Evolutionary conservation across 1,284 basidiomycete species (phyloP), one percentile per base, ranked within the genome.

Genomic region (Rhodotorula sp.): DNA sequence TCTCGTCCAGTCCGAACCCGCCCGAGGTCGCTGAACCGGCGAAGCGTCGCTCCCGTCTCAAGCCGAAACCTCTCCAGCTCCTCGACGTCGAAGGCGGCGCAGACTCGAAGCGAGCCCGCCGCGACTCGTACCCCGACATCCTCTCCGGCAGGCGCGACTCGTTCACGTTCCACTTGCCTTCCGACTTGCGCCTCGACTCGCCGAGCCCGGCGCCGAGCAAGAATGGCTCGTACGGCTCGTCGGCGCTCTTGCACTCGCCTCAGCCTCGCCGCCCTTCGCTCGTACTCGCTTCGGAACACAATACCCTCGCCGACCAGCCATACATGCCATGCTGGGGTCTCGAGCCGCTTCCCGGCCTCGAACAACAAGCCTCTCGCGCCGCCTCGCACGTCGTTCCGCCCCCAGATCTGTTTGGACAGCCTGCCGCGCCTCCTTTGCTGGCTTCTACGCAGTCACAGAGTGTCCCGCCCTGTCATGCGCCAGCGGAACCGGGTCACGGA

Each of bases 151-250:
- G 64, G 51, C 56, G 56, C 46, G 66, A 71, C 66, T 71, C 69
- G 20, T 71, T 71, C 69, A 67, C 69, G 8, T 71, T 71, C 55
- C 59, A 42, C 51, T 60, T 63, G 0, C 49, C 69, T 14, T 62
- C 69, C 33, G 56, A 46, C 22, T 54, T 55, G n/a, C 44, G 29
- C 42, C 5, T 30, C 20, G 26, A 20, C 17, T 58, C 66, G 33
- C 58, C 55, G 14, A 30, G 53, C 53, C 14, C 26, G 20, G 24
- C 57, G 54, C 48, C 33, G 2, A 57, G 54, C 7, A 12, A 56
- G 20, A 37, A 30, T 18, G 37, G 29, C n/a, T 20, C 26, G 22
- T 46, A 29, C 26, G 42, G 42, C 2, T 62, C 62, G 1, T 45
- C 48, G n/a, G 58, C 64, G 3, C 30, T 60, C 7, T 57, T 62